phyloP scores from a whole-genome alignment of 2,329 filamentous ascomycete genomes.

The Cercospora brassicicola region DNA sequence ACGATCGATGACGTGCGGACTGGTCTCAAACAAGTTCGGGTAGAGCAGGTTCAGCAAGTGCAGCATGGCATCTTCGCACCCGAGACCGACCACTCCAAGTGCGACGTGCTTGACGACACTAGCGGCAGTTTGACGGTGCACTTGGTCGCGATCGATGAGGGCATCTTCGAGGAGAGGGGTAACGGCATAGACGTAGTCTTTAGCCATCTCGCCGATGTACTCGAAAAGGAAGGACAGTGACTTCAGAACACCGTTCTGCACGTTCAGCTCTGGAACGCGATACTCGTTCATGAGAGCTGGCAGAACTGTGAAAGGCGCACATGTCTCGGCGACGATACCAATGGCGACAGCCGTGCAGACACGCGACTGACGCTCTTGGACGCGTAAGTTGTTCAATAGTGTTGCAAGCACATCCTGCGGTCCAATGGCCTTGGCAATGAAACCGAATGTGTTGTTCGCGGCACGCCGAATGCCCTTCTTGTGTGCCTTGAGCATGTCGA shows the following conservation, averaged over 20 bases:
- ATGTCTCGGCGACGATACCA: constrained; percentile 97
- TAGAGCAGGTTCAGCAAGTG: constrained; percentile 94
- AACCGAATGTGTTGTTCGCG: constrained; percentile 99
- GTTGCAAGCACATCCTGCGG: constrained; percentile 96
- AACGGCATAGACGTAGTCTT: constrained; percentile 98
- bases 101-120: constrained; percentile 98
- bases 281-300: constrained; percentile 99
- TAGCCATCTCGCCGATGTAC: constrained; percentile 98
- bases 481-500: constrained; percentile 99
- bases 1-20: constrained; percentile 95
- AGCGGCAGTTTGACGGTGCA: constrained; percentile 94
- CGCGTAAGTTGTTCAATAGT: constrained; percentile 90
- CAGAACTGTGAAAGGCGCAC: constrained; percentile 96
- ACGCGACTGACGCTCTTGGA: constrained; percentile 95
- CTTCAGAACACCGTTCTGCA: constrained; percentile 97
- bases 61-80: constrained; percentile 97
- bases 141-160: constrained; percentile 95
- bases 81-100: constrained; percentile 92
- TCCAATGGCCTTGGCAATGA: constrained; percentile 98
- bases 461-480: constrained; percentile 98
- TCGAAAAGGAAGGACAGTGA: constrained; percentile 96
- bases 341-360: constrained; percentile 98
- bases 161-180: constrained; percentile 94
- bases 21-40: constrained; percentile 96
- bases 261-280: constrained; percentile 94